Conservation (phyloP, 306 rosid species). For the Luffa acutangula region DNA sequence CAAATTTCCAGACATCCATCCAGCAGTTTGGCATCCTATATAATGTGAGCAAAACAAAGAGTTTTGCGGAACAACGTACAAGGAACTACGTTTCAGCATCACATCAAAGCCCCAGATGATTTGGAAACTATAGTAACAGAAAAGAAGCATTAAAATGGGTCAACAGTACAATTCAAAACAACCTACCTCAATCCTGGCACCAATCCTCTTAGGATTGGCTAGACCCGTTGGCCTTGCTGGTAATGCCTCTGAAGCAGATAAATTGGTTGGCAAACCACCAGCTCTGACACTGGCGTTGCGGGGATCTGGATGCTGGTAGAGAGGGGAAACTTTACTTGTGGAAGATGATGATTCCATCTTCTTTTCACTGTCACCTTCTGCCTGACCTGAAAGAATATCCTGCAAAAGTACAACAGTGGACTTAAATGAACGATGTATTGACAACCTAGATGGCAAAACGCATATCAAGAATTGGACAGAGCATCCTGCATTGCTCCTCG, state of each 20-base stretch:
- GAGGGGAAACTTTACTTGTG: constrained; percentile 26
- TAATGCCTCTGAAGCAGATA: constrained; percentile 3
- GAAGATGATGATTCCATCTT: constrained; percentile 28
- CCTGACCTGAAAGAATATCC: constrained; percentile 31
- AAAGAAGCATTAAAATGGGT: neutral
- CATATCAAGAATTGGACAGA: neutral
- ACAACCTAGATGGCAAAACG: neutral
- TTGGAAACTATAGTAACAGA: neutral
- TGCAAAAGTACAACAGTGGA: constrained; percentile 22
- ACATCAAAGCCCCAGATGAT: neutral
- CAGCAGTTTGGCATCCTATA: neutral
- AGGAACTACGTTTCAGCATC: neutral
- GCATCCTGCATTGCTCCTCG: neutral
- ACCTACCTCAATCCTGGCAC: constrained; percentile 61
- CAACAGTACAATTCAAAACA: neutral
- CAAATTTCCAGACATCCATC: neutral
- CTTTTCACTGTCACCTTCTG: constrained; percentile 37
- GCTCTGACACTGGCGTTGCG: constrained; percentile 6
- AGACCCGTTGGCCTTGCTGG: constrained; percentile 3
- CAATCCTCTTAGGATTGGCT: constrained; percentile 33
- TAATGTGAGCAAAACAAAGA: neutral
- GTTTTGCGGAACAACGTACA: neutral
- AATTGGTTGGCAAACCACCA: constrained; percentile 4
- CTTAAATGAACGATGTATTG: neutral
- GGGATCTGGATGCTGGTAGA: constrained; percentile 5